Evolutionary conservation across 1,139 yeast species (phyloP).

Genomic region (Candida tetrigidarum): DNA sequence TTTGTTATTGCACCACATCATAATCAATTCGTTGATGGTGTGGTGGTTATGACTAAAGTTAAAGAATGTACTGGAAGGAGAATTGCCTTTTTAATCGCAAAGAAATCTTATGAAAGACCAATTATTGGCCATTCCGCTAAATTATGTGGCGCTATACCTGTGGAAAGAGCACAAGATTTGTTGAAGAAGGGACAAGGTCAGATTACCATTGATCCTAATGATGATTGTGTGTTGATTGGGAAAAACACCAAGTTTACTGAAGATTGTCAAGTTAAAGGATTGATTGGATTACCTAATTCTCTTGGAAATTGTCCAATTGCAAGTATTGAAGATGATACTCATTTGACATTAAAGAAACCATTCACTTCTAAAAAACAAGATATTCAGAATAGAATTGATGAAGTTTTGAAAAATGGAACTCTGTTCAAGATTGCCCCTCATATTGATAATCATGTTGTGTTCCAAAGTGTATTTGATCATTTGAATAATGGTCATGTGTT

Average conservation of each 20-base stretch:
- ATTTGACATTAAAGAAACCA: slow-evolving; percentile 52
- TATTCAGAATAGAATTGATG: slow-evolving; percentile 33
- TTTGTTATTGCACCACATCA: slow-evolving; percentile 54
- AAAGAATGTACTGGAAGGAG: slow-evolving; percentile 43
- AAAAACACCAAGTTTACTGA: slow-evolving; percentile 51
- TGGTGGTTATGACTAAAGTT: slow-evolving; percentile 45
- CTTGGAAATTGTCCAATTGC: slow-evolving; percentile 62
- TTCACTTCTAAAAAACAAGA: slow-evolving; percentile 35
- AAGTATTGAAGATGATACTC: slow-evolving; percentile 56
- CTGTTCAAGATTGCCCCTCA: slow-evolving; percentile 62
- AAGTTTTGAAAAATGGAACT: slow-evolving; percentile 50
- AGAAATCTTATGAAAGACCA: slow-evolving; percentile 54
- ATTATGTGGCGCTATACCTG: slow-evolving; percentile 69
- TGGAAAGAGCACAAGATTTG: slow-evolving; percentile 73
- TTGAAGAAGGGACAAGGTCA: slow-evolving; percentile 51
- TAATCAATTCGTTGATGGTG: slow-evolving; percentile 49
- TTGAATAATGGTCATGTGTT: slow-evolving; percentile 59
- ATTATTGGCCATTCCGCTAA: slow-evolving; percentile 61
- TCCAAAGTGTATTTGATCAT: slow-evolving; percentile 65
- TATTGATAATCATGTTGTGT: slow-evolving; percentile 62
- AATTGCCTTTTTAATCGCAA: slow-evolving; percentile 64
- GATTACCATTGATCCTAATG: slow-evolving; percentile 36
- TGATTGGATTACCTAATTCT: slow-evolving; percentile 63
- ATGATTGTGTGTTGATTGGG: slow-evolving; percentile 41
- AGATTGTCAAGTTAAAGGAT: slow-evolving; percentile 53